Conservation (phyloP, 108 stramenopile genomes). For the Nitzschia palea region DNA sequence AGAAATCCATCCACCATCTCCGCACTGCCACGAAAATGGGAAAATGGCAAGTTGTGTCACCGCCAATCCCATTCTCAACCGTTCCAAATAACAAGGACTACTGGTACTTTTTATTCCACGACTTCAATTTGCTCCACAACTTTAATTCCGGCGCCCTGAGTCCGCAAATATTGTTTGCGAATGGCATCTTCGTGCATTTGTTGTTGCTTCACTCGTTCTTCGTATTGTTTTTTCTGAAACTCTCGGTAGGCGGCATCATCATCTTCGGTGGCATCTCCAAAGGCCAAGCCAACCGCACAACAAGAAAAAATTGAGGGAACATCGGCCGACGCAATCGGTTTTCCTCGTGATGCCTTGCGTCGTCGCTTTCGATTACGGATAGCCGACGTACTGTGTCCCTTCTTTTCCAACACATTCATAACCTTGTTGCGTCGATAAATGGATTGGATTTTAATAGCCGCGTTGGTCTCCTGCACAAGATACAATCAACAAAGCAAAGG, state of each 20-base stretch:
- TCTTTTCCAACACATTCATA: conserved; percentile 47
- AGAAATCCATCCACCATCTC: too few species aligned
- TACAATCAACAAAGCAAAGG: neutral
- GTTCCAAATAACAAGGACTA: neutral
- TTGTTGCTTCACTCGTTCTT: conserved; percentile 42
- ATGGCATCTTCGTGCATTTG: conserved; percentile 49
- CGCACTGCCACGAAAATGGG: too few species aligned
- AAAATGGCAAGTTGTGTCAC: too few species aligned
- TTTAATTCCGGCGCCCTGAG: conserved; percentile 14
- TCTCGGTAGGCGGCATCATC: conserved; percentile 52
- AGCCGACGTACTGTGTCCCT: conserved; percentile 54
- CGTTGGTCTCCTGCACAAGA: conserved; percentile 71
- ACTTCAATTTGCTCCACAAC: conserved; percentile 25
- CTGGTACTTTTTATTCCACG: neutral
- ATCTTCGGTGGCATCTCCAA: conserved; percentile 61
- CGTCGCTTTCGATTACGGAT: conserved; percentile 66
- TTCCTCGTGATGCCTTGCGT: conserved; percentile 39
- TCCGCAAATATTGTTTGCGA: conserved; percentile 43
- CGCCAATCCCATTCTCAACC: neutral
- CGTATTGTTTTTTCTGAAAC: conserved; percentile 47
- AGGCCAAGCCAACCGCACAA: conserved; percentile 60
- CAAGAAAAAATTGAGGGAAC: conserved; percentile 54
- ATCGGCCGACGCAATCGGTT: conserved; percentile 33
- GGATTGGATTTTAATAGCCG: conserved; percentile 76
- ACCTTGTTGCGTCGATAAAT: conserved; percentile 56